Evolutionary conservation across 139 green algal species (phyloP).

Genomic region (Chlamydomonas asymmetrica): DNA sequence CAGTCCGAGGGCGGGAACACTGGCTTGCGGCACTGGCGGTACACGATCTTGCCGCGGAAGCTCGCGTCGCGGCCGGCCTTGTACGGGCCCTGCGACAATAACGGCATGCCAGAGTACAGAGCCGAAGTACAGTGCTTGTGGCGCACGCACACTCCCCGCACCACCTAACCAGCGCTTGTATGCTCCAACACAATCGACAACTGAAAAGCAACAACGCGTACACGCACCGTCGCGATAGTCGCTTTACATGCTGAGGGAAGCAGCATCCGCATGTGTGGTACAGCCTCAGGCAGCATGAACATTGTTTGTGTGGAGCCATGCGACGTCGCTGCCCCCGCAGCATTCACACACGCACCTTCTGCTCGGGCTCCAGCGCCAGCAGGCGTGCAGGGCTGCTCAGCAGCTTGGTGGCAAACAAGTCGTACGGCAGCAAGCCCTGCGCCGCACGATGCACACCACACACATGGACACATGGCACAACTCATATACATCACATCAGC

Average conservation of each 20-base stretch:
- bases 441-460: background rate
- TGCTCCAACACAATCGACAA: background rate
- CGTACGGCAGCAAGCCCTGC: conserved; percentile 57
- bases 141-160: background rate
- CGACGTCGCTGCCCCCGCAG: too few relatives aligned
- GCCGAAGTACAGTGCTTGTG: too few relatives aligned
- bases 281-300: background rate
- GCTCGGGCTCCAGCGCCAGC: conserved; percentile 55
- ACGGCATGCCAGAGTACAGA: background rate
- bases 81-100: conserved; percentile 44
- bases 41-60: conserved; percentile 72
- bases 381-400: conserved; percentile 46
- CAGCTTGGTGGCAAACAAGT: conserved; percentile 56
- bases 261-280: background rate
- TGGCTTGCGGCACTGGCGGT: conserved; percentile 71
- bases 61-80: conserved; percentile 29
- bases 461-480: background rate
- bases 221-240: too few relatives aligned
- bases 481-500: too few relatives aligned
- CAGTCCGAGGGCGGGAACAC: conserved; percentile 69
- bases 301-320: background rate
- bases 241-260: too few relatives aligned
- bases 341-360: conserved; percentile 33
- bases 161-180: background rate
- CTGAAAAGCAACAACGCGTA: conserved; percentile 1